Evolutionary conservation across 495 filamentous ascomycete genomes (phyloP).

Genomic region (Lichina pygmaea): DNA sequence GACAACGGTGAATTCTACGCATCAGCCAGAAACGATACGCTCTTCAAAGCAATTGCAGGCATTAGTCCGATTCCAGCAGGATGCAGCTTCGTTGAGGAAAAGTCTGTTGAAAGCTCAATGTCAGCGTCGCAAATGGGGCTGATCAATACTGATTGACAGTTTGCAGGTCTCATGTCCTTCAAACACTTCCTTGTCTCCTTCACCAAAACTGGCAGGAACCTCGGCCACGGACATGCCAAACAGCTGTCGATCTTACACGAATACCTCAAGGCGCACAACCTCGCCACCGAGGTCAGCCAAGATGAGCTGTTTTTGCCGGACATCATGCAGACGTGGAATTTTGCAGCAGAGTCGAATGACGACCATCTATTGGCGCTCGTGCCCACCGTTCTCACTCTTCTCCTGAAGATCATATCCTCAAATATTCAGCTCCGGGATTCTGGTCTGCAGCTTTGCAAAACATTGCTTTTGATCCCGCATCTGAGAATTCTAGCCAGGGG

Average conservation of each 20-base stretch:
- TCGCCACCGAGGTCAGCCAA: conserved; percentile 22
- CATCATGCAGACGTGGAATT: conserved; percentile 55
- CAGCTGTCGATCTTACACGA: conserved; percentile 32
- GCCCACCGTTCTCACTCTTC: conserved; percentile 45
- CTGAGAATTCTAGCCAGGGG: conserved; percentile 44
- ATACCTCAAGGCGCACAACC: conserved; percentile 42
- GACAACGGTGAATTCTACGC: no score
- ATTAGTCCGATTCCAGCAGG: conserved; percentile 39
- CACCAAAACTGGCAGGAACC: conserved; percentile 20
- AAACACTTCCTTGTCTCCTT: conserved; percentile 49
- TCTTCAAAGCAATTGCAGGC: conserved; percentile 31
- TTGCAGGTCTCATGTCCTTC: conserved; percentile 42
- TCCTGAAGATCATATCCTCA: conserved; percentile 44
- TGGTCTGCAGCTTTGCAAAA: conserved; percentile 44
- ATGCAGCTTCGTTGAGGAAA: conserved; percentile 29
- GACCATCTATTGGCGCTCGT: conserved; percentile 50
- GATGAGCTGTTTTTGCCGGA: conserved; percentile 36
- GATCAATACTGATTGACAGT: neutral
- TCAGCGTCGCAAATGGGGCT: neutral
- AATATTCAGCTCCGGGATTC: conserved; percentile 41
- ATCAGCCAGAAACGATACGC: conserved; percentile 11
- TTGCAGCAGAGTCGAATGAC: conserved; percentile 33
- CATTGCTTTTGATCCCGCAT: conserved; percentile 44
- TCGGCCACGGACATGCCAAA: conserved; percentile 18
- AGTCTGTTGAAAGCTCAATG: conserved; percentile 19